Evolutionary conservation across 495 filamentous ascomycete genomes (phyloP).

Genomic region (Penicillium samsonianum): DNA sequence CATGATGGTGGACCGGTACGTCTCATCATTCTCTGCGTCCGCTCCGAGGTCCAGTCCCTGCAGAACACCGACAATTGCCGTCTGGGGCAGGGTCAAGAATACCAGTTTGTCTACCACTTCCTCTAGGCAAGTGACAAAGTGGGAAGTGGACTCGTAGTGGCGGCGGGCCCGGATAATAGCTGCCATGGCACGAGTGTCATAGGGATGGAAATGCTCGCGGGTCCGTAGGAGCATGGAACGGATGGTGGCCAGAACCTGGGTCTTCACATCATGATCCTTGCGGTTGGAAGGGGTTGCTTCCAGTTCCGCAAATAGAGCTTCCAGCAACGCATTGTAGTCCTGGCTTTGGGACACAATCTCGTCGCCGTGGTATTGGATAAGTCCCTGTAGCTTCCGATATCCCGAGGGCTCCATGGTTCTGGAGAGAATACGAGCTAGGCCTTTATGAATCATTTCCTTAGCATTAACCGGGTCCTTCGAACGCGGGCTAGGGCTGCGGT

Average conservation of each 20-base stretch:
- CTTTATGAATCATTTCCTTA: slow-evolving; percentile 67
- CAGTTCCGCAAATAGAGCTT: slow-evolving; percentile 74
- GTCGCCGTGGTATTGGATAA: slow-evolving; percentile 66
- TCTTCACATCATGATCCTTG: slow-evolving; percentile 65
- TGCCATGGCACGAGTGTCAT: slow-evolving; percentile 64
- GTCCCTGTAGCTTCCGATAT: slow-evolving; percentile 81
- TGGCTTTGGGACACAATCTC: slow-evolving; percentile 55
- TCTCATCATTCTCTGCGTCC: slow-evolving; percentile 30
- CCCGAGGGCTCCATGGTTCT: slow-evolving; percentile 79
- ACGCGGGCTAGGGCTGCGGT: slow-evolving; percentile 39
- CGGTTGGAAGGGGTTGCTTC: slow-evolving; percentile 49
- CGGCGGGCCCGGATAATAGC: slow-evolving; percentile 66
- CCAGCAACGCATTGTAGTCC: slow-evolving; percentile 71
- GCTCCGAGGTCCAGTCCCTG: slow-evolving; percentile 38
- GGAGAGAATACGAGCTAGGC: slow-evolving; percentile 70
- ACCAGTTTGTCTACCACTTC: slow-evolving; percentile 58
- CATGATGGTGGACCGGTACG: slow-evolving; percentile 50
- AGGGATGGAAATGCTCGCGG: slow-evolving; percentile 61
- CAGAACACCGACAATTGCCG: slow-evolving; percentile 46
- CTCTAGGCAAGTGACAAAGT: slow-evolving; percentile 60
- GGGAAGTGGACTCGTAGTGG: slow-evolving; percentile 52
- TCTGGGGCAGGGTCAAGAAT: slow-evolving; percentile 43
- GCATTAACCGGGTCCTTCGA: slow-evolving; percentile 51
- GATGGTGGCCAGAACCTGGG: slow-evolving; percentile 79
- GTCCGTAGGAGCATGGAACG: slow-evolving; percentile 73